A percentile compares a stretch with the other conserved stretches of the same genome.
Conservation (phyloP, 176 grass and related monocot species). For the Tuctoria greenei region DNA sequence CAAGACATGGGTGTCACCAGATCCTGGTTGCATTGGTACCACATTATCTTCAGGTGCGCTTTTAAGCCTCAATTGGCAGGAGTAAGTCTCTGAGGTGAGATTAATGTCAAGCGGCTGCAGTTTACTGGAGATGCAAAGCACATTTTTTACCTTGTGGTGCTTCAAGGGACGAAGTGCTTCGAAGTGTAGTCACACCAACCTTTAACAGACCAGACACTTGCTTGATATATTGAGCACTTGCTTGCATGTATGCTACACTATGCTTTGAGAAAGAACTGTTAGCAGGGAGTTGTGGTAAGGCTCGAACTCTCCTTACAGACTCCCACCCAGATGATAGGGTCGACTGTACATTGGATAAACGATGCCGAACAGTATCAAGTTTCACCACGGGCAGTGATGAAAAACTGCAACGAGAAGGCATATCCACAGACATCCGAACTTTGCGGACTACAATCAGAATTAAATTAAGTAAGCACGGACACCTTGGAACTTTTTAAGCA, state of each 20-base stretch:
- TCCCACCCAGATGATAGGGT: conserved; percentile 84
- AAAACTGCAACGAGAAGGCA: conserved; percentile 88
- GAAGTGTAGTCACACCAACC: conserved; percentile 74
- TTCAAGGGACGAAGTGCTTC: conserved; percentile 79
- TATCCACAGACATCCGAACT: conserved; percentile 93
- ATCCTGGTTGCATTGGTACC: conserved; percentile 93
- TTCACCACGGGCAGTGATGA: conserved; percentile 74
- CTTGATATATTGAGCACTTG: conserved; percentile 94
- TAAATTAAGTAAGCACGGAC: conserved; percentile 25
- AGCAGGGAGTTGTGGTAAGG: conserved; percentile 64
- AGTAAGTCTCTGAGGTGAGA: conserved; percentile 74
- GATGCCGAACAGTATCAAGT: conserved; percentile 71
- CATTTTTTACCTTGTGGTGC: conserved; percentile 70
- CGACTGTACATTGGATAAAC: conserved; percentile 76
- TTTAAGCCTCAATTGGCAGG: conserved; percentile 89
- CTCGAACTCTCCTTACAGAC: conserved; percentile 73
- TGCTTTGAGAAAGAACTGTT: conserved; percentile 88
- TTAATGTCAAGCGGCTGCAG: conserved; percentile 22
- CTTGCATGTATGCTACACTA: conserved; percentile 95
- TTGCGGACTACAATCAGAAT: conserved; percentile 77
- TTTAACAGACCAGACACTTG: conserved; percentile 92
- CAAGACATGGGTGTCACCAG: conserved; percentile 97
- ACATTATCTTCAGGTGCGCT: conserved; percentile 70
- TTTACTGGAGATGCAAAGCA: conserved; percentile 23
- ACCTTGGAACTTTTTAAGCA: conserved; percentile 6